Conservation (phyloP, 2,329 filamentous ascomycete species). For the Fusarium palustre region DNA sequence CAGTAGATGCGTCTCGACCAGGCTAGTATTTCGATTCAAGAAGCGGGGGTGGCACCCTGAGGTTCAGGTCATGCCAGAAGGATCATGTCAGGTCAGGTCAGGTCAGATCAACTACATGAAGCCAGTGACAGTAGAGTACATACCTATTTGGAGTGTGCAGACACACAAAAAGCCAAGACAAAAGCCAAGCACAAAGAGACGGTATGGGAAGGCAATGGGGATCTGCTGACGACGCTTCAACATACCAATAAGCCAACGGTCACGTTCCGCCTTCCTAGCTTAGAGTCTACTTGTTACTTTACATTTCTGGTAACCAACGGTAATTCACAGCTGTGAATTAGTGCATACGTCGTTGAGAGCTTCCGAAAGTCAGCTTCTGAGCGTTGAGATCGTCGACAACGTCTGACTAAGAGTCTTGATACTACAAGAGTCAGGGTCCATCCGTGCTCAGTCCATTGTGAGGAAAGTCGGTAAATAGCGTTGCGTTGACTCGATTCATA, state of each 20-base stretch:
- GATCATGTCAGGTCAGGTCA: conserved; percentile 3
- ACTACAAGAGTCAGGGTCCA: conserved; percentile 31
- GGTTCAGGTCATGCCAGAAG: conserved; percentile 2
- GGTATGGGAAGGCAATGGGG: not conserved
- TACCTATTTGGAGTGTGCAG: not conserved
- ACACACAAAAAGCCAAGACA: conserved; percentile 13
- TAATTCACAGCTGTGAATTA: conserved; percentile 15
- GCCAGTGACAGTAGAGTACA: conserved; percentile 10
- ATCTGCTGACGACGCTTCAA: conserved; percentile 4
- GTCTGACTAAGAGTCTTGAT: conserved; percentile 26
- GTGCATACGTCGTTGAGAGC: conserved; percentile 4
- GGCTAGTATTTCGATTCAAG: conserved; percentile 6
- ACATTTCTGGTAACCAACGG: not conserved
- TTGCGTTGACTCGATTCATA: not conserved
- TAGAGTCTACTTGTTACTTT: conserved; percentile 3
- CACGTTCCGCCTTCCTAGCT: conserved; percentile 2
- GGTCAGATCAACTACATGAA: conserved; percentile 16
- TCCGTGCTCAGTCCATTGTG: not conserved
- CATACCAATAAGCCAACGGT: conserved; percentile 10
- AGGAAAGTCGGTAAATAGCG: conserved; percentile 15
- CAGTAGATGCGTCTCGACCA: conserved; percentile 22
- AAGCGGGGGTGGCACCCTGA: conserved; percentile 38
- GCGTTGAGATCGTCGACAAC: conserved; percentile 18
- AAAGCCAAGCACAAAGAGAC: conserved; percentile 8
- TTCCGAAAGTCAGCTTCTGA: conserved; percentile 10